Base-by-base conservation (phyloP, 106 monocot genomes). In the Dendrobium huoshanense region DNA sequence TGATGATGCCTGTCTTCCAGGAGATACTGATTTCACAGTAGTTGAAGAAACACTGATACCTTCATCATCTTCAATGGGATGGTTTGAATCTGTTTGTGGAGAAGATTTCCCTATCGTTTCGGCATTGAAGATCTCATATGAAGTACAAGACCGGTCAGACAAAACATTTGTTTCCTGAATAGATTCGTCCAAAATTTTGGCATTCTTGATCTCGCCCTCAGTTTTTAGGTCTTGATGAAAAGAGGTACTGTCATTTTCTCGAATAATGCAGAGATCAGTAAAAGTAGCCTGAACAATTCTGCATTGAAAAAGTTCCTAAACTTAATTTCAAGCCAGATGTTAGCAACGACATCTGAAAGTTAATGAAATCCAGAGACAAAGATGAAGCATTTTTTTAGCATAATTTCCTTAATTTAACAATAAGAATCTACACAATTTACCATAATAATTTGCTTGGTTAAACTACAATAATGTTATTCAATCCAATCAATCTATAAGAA, bases 241-340 rank as follows among this genome's bases (percentile, higher is more conserved):
- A 41, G 56, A 7, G 67, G 37, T 81, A 74, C 33, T 5, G 1
- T 42, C 85, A 77, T 72, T 58, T 27, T 48, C 45, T 82, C 79
- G 25, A 51, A 58, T 20, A 41, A 73, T 18, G 68, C 74, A 84
- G 18, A 93, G 86, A 78, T 83, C 83, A 78, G 67, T 79, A 81
- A 88, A 85, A 79, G 90, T 77, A 70, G 83, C 88, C 79, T 87
- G 90, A 67, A 93, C 82, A 80, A 93, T 84, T 85, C 92, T 93
- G 86, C 40, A 88, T 27, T 67, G 43, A 72, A 41, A 42, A 65
- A 77, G 80, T 18, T 78, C 20, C 64, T 25, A 41, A 74, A 15
- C 55, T 42, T 67, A 10, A 80, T 37, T 33, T 43, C 22, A 18
- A 77, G 13, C 70, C 7, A 70, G 11, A 70, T 33, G 29, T 33